Conservation (phyloP, 2,329 filamentous ascomycete genomes). For the Fulvia fulva region DNA sequence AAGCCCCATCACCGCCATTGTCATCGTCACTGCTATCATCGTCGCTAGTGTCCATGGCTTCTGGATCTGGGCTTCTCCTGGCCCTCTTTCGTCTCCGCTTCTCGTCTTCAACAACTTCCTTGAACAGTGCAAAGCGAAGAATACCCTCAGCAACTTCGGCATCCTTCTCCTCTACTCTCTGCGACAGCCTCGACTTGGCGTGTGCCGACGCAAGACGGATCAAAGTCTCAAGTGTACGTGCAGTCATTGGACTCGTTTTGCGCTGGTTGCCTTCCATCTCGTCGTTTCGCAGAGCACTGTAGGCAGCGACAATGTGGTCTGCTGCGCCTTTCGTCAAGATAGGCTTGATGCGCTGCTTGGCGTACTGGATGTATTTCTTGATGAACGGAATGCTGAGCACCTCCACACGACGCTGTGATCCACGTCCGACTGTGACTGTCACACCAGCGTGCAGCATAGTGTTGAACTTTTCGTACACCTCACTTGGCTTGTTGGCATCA, state of each 20-base stretch:
- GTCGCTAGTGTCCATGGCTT: slow-evolving; percentile 53
- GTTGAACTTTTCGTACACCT: slow-evolving; percentile 95
- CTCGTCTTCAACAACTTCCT: slow-evolving; percentile 78
- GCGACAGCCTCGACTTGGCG: slow-evolving; percentile 85
- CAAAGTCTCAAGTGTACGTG: slow-evolving; percentile 94
- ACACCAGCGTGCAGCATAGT: slow-evolving; percentile 93
- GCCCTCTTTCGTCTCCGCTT: slow-evolving; percentile 80
- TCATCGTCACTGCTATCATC: slow-evolving; percentile 56
- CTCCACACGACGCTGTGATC: slow-evolving; percentile 71
- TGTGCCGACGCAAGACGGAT: slow-evolving; percentile 96
- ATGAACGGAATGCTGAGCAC: slow-evolving; percentile 95
- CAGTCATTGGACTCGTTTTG: slow-evolving; percentile 90
- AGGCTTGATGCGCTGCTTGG: slow-evolving; percentile 86
- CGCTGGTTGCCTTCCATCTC: slow-evolving; percentile 92
- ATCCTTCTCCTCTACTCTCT: slow-evolving; percentile 82
- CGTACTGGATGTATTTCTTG: slow-evolving; percentile 99
- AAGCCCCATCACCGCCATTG: slow-evolving; percentile 43
- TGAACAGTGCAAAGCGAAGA: slow-evolving; percentile 91
- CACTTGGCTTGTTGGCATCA: slow-evolving; percentile 67
- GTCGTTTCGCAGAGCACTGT: slow-evolving; percentile 90
- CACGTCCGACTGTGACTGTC: slow-evolving; percentile 68
- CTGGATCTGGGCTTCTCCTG: slow-evolving; percentile 55
- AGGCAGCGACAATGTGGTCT: slow-evolving; percentile 85
- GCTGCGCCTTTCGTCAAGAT: slow-evolving; percentile 85
- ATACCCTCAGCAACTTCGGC: slow-evolving; percentile 84